Evolutionary conservation across 768 basidiomycete genomes (phyloP).

Genomic region (Russula olivacea): DNA sequence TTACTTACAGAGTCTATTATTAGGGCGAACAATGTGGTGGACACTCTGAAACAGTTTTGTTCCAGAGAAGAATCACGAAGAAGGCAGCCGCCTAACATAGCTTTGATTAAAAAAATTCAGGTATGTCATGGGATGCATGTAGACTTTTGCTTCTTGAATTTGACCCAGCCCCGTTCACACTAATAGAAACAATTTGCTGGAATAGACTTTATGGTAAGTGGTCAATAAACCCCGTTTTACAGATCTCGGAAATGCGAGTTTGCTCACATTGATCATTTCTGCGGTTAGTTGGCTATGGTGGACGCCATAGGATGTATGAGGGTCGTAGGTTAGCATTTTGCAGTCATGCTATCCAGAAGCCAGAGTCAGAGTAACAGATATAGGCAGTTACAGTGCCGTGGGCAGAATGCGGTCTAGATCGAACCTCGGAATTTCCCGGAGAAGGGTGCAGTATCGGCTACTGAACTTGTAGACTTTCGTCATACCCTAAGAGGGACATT

Average conservation of each 20-base stretch:
- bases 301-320: not conserved
- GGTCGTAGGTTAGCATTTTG: not conserved
- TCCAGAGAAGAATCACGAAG: not conserved
- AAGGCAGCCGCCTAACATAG: not conserved
- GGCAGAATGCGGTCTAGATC: not conserved
- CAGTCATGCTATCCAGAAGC: not conserved
- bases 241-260: not conserved
- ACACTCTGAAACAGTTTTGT: not conserved
- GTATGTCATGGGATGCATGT: not conserved
- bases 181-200: not conserved
- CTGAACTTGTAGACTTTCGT: not conserved
- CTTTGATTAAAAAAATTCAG: not conserved
- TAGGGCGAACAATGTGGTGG: not conserved
- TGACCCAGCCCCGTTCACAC: not conserved
- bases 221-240: not conserved
- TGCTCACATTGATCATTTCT: not conserved
- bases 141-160: not conserved
- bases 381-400: not conserved
- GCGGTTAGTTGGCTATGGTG: not conserved
- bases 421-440: constrained; percentile 1
- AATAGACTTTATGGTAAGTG: not conserved
- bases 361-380: too few species aligned
- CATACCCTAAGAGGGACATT: not conserved
- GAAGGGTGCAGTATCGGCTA: not conserved
- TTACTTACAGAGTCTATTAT: not conserved